A percentile compares a stretch with the other conserved stretches of the same genome.
These are phyloP conservation scores for Andalucia godoyi DNA, from an alignment of 78 protist genomes.

Conservation along the genomic window DNA sequence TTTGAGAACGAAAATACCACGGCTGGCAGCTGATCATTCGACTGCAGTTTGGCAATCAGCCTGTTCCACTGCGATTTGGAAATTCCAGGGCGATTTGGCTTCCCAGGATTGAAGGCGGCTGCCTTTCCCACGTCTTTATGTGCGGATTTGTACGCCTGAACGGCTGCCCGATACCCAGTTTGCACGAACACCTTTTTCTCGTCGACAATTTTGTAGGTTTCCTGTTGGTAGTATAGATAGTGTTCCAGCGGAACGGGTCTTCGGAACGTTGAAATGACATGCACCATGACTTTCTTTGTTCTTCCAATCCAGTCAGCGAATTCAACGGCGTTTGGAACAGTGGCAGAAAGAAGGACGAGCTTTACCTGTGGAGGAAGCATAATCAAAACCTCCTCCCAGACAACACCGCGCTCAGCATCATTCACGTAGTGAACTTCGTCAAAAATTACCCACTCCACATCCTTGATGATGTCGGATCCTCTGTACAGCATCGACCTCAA, in stretches of 20 bases:
- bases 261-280: constrained; percentile 62
- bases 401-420: constrained; percentile 86
- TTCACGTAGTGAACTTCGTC: constrained; percentile 88
- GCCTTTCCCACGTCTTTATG: too few relatives aligned
- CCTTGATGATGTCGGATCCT: constrained; percentile 79
- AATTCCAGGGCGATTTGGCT: too few relatives aligned
- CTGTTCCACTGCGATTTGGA: constrained; percentile 37
- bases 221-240: constrained; percentile 15
- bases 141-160: background rate
- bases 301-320: constrained; percentile 91
- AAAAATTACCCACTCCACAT: constrained; percentile 84
- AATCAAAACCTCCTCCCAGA: constrained; percentile 92
- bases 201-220: constrained; percentile 2
- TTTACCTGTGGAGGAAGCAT: constrained; percentile 68
- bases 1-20: constrained; percentile 75
- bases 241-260: constrained; percentile 91
- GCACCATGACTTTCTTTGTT: constrained; percentile 30
- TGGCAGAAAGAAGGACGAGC: constrained; percentile 83
- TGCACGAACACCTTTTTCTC: background rate
- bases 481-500: constrained; percentile 42
- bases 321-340: constrained; percentile 80
- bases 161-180: background rate
- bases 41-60: constrained; percentile 23
- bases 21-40: constrained; percentile 45
- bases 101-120: too few relatives aligned